Evolutionary conservation across 2,329 filamentous ascomycete genomes (phyloP), one percentile per base, ranked within the genome.

Genomic region (Blastomyces gilchristii): DNA sequence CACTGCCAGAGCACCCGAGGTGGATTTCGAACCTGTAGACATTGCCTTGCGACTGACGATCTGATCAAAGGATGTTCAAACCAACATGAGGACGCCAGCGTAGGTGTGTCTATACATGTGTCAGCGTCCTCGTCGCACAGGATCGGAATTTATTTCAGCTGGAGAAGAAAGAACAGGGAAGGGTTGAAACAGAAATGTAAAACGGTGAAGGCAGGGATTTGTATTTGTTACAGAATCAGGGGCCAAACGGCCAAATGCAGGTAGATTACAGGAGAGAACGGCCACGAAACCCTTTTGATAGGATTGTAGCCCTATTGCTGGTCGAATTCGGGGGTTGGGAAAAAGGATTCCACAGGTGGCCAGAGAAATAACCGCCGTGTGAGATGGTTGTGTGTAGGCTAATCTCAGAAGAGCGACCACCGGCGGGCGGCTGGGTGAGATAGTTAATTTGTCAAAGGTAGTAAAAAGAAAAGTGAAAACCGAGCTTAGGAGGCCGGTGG

Each of bases 41-140:
- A 80, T 75, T 69, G 84, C 83, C 73, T 82, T 83, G 74, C 84
- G 83, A 76, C 82, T 83, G 70, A 82, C 80, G 69, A 80, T 74
- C 66, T 81, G 79, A 68, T 76, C 78, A 60, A 81, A 78, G 72
- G 85, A 85, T 85, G 64, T 65, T 52, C 41, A 45, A 65, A 57
- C 60, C 37, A 28, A n/a, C 50, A 56, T 49, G 37, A 57, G 28
- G 14, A 62, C 12, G 22, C 60, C 60, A 62, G 41, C 12, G 50
- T n/a, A 45, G 11, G 56, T 14, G 60, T 28, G 37, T 31, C 39
- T 62, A 57, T 54, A 62, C 52, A 45, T 45, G 28, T 62, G 60
- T 62, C 60, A 62, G 50, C 57, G 31, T 11, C 59, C 37, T 52
- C 50, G 34, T 41, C 59, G 47, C 14, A 52, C 50, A n/a, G 34